Base-by-base conservation (phyloP, 1,284 basidiomycete species). In the Cutaneotrichosporon spelunceum region DNA sequence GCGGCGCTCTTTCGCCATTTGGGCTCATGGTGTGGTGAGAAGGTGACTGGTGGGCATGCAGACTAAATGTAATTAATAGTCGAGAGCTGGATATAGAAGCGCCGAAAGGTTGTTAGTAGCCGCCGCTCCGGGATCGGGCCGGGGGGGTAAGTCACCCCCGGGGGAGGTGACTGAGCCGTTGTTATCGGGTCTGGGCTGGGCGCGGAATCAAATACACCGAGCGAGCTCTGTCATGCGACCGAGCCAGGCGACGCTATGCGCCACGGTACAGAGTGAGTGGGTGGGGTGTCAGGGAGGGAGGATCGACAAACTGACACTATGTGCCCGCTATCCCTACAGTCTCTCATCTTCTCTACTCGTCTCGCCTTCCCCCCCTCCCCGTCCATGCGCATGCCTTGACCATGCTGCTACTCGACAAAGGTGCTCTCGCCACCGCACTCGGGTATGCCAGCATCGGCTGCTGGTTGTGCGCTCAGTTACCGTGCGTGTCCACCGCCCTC, bases 401-500 rank as follows among this genome's bases (percentile, higher is more conserved):
- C 48, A 57, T 62, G 56, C 27, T 58, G 19, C n/a, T 52, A 23
- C 53, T 59, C 53, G 57, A 63, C 48, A 49, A 16, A 11, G 49
- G 14, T 24, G 57, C 61, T 10, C 36, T 61, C 56, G 64, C 64
- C 13, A 39, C 47, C 8, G 47, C 48, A 16, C 59, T 62, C 39
- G 91, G 91, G 8, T 89, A 88, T 70, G 72, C 82, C 8, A 92
- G 89, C 47, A 92, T 95, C 67, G 82, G 77, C n/a, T 91, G 85
- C 78, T 96, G 93, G 93, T 80, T 95, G 2, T 87, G 89, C 39
- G 93, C 93, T 3, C 93, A 95, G 76, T 87, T 93, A 68, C 93
- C 93, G 90, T 92, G 75, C 83, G 91, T 86, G 53, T 13, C 30
- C 6, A 13, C 24, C 24, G 24, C 47, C 23, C 13, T n/a, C n/a